Base-by-base conservation (phyloP, 495 filamentous ascomycete genomes). In the Podospora australis region DNA sequence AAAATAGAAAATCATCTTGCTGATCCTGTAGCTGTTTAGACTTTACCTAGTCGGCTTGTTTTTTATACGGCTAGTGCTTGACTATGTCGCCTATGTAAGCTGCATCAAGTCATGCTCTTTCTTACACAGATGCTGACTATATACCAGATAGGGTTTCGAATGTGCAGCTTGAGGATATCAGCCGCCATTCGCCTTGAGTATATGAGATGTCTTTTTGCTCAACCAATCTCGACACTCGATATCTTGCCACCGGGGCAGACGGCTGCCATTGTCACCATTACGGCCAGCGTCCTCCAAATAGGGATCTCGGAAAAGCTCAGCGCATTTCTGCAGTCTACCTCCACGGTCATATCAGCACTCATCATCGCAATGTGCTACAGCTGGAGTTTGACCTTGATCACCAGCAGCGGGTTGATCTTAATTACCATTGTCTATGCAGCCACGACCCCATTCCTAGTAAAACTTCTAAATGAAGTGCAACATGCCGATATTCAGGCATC, bases 241-340 rank as follows among this genome's bases (percentile, higher is more conserved):
- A 66, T 75, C 20, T 62, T 82, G 52, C 73, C 78, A 20, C 65
- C 69, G 38, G 66, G 76, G 26, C 66, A 74, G 63, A 66, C 75
- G 13, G 75, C 76, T 10, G 77, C 77, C 19, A 77, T 79, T 28
- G 81, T 86, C 54, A 84, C 82, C 5, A 72, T 75, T 3, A 75
- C 77, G 1, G 78, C 80, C 23, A 86, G 84, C 50, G 70, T 74
- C 0, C 64, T 88, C 25, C 82, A 88, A 50, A 63, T 78, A 24
- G 82, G 83, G 25, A 79, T 88, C 30, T 84, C 82, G 0, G 80
- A 84, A 50, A 80, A 79, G 49, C 65, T 83, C 4, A 72, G 68
- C 1, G 62, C 64, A 10, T 64, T 79, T 8, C 60, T 82, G 17
- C 78, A 82, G 57, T 77, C 67, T 20, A 41, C 71, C n/a, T 63